phyloP scores from a whole-genome alignment of 2,329 filamentous ascomycete genomes.

The Fusarium sp. region DNA sequence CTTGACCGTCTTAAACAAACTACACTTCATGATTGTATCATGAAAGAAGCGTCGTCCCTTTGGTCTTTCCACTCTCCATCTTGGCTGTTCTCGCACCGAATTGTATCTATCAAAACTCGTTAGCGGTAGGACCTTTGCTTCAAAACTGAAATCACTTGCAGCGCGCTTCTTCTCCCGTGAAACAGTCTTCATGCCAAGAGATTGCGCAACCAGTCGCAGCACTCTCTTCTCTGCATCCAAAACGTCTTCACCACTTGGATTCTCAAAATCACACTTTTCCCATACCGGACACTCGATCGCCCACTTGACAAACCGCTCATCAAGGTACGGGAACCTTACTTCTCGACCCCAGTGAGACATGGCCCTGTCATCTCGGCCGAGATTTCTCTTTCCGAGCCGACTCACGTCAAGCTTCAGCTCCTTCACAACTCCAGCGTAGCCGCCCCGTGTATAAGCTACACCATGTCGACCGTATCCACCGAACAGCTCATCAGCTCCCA shows the following conservation, averaged over 20 bases:
- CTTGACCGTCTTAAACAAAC: slow-evolving; percentile 28
- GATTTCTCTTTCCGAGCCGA: slow-evolving; percentile 90
- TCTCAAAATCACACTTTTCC: slow-evolving; percentile 90
- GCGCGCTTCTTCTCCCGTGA: slow-evolving; percentile 93
- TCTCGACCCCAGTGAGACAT: slow-evolving; percentile 92
- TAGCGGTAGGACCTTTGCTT: slow-evolving; percentile 4
- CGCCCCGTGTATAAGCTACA: slow-evolving; percentile 76
- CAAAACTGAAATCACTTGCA: slow-evolving; percentile 61
- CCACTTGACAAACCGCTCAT: slow-evolving; percentile 87
- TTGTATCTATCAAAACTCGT: slow-evolving; percentile 69
- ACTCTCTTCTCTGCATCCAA: slow-evolving; percentile 86
- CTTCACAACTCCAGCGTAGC: slow-evolving; percentile 78
- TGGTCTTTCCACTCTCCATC: slow-evolving; percentile 77
- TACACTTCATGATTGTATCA: slow-evolving; percentile 53
- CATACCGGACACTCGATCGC: slow-evolving; percentile 79
- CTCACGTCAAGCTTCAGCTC: slow-evolving; percentile 88
- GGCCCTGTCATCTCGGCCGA: slow-evolving; percentile 92
- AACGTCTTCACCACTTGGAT: slow-evolving; percentile 48
- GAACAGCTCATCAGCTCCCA: slow-evolving; percentile 96
- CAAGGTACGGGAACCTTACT: slow-evolving; percentile 89
- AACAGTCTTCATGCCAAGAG: slow-evolving; percentile 76
- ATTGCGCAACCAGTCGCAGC: slow-evolving; percentile 79
- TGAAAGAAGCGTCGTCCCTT: slow-evolving; percentile 73
- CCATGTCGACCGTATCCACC: slow-evolving; percentile 90
- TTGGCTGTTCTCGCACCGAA: slow-evolving; percentile 86